A percentile compares a stretch with the other conserved stretches of the same genome.
Evolutionary conservation across 108 stramenopile species (phyloP).

Genomic region (Conticribra guillardii): DNA sequence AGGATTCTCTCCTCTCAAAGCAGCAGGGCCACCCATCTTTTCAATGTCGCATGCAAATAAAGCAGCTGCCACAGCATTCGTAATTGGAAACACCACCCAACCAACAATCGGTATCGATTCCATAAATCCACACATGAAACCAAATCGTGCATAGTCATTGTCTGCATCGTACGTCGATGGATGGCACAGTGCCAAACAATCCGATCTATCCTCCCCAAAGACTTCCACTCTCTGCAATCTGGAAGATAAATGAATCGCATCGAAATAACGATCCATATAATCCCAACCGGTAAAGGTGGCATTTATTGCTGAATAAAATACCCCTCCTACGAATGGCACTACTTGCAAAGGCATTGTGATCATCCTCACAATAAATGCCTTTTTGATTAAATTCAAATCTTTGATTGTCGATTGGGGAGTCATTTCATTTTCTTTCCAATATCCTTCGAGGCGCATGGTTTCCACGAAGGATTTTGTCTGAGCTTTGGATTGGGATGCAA

Average conservation of each 20-base stretch:
- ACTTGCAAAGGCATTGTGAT: conserved; percentile 2
- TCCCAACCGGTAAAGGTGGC: conserved; percentile 36
- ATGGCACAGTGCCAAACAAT: conserved; percentile 24
- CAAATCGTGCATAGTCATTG: conserved; percentile 45
- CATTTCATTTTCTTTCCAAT: conserved; percentile 43
- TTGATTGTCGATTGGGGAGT: conserved; percentile 28
- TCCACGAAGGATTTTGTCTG: conserved; percentile 35
- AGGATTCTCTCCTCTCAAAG: conserved; percentile 11
- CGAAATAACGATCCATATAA: conserved; percentile 20
- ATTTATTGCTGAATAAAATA: conserved; percentile 41
- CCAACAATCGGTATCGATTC: conserved; percentile 26
- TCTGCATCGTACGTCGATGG: conserved; percentile 34
- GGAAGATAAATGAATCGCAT: conserved; percentile 2
- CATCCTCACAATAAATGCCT: conserved; percentile 29
- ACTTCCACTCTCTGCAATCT: conserved; percentile 17
- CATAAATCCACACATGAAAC: conserved; percentile 38
- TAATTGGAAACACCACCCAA: conserved; percentile 15
- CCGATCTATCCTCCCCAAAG: conserved; percentile 25
- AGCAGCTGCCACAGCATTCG: conserved; percentile 19
- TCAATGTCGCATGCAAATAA: conserved; percentile 42
- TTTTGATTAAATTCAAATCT: conserved; percentile 41
- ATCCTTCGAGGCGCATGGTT: conserved; percentile 44
- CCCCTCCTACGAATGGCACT: not conserved
- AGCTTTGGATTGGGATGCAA: conserved; percentile 35
- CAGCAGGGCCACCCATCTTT: conserved; percentile 25